Evolutionary conservation across 2,329 filamentous ascomycete genomes (phyloP), one percentile per base, ranked within the genome.

Genomic region (Aspergillus intermedius): DNA sequence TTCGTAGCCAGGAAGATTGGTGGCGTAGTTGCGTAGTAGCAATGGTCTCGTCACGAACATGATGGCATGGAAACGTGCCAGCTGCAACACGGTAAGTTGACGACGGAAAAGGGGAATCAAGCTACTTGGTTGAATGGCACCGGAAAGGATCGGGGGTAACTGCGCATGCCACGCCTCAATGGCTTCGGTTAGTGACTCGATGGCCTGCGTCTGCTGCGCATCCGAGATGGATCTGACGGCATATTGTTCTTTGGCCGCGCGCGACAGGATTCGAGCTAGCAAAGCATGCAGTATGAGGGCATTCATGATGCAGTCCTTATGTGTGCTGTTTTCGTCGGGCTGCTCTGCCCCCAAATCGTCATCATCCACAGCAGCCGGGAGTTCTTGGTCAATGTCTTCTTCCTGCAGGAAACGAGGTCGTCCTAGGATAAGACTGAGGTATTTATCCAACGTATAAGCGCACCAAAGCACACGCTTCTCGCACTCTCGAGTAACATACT

Each of bases 361-460:
- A 34, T 54, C 51, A 28, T 54, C 49, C 8, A 54, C 32, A 12
- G 43, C 45, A 1, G 47, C 17, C 1, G 51, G 48, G n/a, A 58
- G 48, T 9, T 57, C 53, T 12, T 54, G 48, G 10, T 60, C 58
- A 42, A 59, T 46, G 22, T 61, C 59, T 15, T 66, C 62, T 10
- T 70, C 61, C 17, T 68, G 60, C 22, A 70, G 59, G 8, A 71
- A 49, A 2, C 63, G 54, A 7, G 69, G 68, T 9, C 68, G 56
- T 3, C 69, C 69, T 5, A 71, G 56, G 6, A 71, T 66, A 7
- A 68, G 57, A 41, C 65, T 68, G 8, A 71, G 49, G 47, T 72
- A 72, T 30, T 64, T 65, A 44, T 72, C 69, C 4, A 72, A 53
- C 2, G 67, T 71, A 23, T 65, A 68, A 2, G 62, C 62, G 17